Evolutionary conservation across 768 basidiomycete genomes (phyloP).

Genomic region (Grammothele lineata): DNA sequence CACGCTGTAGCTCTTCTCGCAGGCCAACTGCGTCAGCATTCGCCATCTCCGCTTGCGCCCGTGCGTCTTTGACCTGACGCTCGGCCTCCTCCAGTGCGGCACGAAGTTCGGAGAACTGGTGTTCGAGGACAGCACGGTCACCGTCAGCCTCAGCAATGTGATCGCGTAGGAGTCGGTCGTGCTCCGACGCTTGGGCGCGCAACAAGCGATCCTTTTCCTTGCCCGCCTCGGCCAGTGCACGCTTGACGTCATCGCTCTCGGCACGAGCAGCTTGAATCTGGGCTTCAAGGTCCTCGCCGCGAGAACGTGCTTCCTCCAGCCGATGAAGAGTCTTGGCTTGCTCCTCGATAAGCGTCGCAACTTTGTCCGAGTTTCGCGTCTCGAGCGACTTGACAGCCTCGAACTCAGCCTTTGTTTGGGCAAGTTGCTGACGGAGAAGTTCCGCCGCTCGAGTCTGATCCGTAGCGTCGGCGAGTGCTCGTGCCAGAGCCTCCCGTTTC

Average conservation of each 20-base stretch:
- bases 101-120: constrained; percentile 74
- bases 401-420: constrained; percentile 54
- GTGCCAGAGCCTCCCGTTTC: constrained; percentile 48
- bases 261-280: constrained; percentile 67
- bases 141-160: constrained; percentile 92
- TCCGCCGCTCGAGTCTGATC: constrained; percentile 61
- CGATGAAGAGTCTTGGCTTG: constrained; percentile 67
- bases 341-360: constrained; percentile 66
- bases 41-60: constrained; percentile 56
- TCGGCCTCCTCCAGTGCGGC: constrained; percentile 57
- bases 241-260: constrained; percentile 70
- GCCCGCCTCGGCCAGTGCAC: constrained; percentile 62
- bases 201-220: constrained; percentile 78
- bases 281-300: constrained; percentile 70
- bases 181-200: constrained; percentile 64
- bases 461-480: constrained; percentile 63
- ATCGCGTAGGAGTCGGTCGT: constrained; percentile 70
- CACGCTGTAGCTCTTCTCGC: constrained; percentile 67
- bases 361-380: constrained; percentile 55
- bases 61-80: constrained; percentile 59
- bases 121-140: constrained; percentile 88
- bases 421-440: constrained; percentile 55
- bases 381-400: constrained; percentile 69
- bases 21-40: constrained; percentile 65
- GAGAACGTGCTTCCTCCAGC: constrained; percentile 69